phyloP scores from a whole-genome alignment of 164 flowering plant species.

The Warburgia ugandensis region DNA sequence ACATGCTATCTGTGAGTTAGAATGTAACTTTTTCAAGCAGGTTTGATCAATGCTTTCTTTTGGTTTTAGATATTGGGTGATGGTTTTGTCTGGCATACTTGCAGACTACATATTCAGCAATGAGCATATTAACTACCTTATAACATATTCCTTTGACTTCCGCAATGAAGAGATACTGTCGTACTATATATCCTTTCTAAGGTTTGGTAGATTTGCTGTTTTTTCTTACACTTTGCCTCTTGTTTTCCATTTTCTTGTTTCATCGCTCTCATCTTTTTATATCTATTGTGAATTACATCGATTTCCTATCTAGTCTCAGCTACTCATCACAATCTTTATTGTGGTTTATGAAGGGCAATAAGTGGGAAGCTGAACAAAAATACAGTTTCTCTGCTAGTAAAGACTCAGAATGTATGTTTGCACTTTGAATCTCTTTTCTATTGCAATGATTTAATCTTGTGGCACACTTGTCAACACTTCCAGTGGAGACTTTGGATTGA shows the following conservation, averaged over 20 bases:
- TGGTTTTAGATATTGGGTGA: not conserved
- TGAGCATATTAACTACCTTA: conserved; percentile 83
- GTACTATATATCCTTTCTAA: conserved; percentile 87
- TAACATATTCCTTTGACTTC: conserved; percentile 88
- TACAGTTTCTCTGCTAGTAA: conserved; percentile 86
- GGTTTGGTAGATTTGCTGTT: conserved; percentile 36
- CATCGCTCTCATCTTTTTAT: not conserved
- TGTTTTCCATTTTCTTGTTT: not conserved
- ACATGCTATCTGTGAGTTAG: conserved; percentile 90
- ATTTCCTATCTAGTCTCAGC: too few relatives aligned
- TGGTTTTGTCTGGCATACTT: too few relatives aligned
- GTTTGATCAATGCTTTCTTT: not conserved
- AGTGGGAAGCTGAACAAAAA: conserved; percentile 91
- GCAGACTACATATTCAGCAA: conserved; percentile 96
- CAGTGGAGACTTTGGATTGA: too few relatives aligned
- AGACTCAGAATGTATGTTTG: conserved; percentile 77
- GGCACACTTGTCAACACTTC: too few relatives aligned
- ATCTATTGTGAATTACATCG: too few relatives aligned
- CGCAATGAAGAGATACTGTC: conserved; percentile 89
- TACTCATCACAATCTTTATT: too few relatives aligned
- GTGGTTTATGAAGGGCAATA: conserved; percentile 59
- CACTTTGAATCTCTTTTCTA: not conserved
- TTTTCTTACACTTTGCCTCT: not conserved
- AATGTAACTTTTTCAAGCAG: not conserved
- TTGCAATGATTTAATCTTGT: too few relatives aligned